Evolutionary conservation across 2,329 filamentous ascomycete species (phyloP).

Genomic region (Trichoderma sp.): DNA sequence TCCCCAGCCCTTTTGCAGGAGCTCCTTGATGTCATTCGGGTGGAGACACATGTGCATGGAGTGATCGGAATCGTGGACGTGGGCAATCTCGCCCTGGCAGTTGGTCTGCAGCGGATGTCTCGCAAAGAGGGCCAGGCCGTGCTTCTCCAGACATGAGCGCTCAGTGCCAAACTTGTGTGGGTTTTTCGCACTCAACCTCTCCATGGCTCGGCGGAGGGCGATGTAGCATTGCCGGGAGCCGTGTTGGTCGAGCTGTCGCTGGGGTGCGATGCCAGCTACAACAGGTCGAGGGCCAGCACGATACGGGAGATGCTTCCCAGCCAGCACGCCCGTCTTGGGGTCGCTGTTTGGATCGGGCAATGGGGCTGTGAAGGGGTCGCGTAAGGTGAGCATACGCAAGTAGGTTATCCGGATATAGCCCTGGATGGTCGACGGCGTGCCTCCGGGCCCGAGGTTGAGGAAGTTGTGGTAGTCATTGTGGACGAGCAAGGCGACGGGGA

Average conservation of each 20-base stretch:
- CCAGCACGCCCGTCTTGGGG: slow-evolving; percentile 61
- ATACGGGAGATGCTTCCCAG: slow-evolving; percentile 53
- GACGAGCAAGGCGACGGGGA: slow-evolving; percentile 53
- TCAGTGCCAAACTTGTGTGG: slow-evolving; percentile 58
- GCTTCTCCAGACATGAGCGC: slow-evolving; percentile 78
- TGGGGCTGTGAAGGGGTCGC: slow-evolving; percentile 66
- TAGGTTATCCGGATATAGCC: slow-evolving; percentile 75
- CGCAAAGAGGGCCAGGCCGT: slow-evolving; percentile 75
- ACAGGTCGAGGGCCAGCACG: slow-evolving; percentile 64
- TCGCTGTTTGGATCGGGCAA: slow-evolving; percentile 51
- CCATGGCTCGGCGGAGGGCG: slow-evolving; percentile 55
- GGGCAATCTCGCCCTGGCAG: slow-evolving; percentile 79
- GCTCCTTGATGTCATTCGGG: slow-evolving; percentile 70
- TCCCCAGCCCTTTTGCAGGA: slow-evolving; percentile 78
- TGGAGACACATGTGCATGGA: slow-evolving; percentile 80
- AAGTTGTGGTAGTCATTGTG: slow-evolving; percentile 76
- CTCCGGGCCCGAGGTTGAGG: slow-evolving; percentile 75
- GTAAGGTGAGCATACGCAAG: slow-evolving; percentile 70
- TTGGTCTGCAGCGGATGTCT: slow-evolving; percentile 65
- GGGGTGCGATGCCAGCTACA: slow-evolving; percentile 77
- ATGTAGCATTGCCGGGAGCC: slow-evolving; percentile 55
- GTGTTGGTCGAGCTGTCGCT: slow-evolving; percentile 73
- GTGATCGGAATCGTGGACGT: slow-evolving; percentile 75
- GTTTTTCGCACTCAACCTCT: slow-evolving; percentile 49
- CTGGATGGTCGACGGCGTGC: slow-evolving; percentile 70